A percentile compares a stretch with the other conserved stretches of the same genome.
Evolutionary conservation across 176 grass and related monocot species (phyloP).

Genomic region (Zea luxurians): DNA sequence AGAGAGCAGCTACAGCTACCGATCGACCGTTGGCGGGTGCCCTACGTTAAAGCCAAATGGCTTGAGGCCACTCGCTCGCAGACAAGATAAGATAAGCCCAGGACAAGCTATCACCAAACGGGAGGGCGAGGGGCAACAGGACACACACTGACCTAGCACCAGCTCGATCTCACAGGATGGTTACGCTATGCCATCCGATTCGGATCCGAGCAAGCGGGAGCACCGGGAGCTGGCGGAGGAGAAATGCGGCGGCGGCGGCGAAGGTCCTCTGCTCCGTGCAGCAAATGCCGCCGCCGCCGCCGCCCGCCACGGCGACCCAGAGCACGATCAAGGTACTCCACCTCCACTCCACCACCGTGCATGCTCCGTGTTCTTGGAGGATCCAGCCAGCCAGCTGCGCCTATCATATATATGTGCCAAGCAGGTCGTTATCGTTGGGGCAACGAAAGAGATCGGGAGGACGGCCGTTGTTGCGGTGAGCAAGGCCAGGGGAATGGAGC

Average conservation of each 20-base stretch:
- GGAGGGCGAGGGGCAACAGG: neutral
- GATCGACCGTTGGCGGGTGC: too few relatives aligned
- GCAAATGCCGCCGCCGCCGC: slow-evolving; percentile 45
- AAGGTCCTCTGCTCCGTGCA: slow-evolving; percentile 42
- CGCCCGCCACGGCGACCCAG: neutral
- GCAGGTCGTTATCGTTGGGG: slow-evolving; percentile 72
- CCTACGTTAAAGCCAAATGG: neutral
- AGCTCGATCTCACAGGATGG: slow-evolving; percentile 33
- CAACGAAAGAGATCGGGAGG: slow-evolving; percentile 71
- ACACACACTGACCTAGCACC: slow-evolving; percentile 4
- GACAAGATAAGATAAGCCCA: slow-evolving; percentile 38
- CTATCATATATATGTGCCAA: too few relatives aligned
- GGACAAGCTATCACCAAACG: neutral
- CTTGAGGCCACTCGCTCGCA: slow-evolving; percentile 30
- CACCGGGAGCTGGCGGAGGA: slow-evolving; percentile 15
- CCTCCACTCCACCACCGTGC: neutral
- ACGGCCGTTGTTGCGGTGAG: slow-evolving; percentile 60
- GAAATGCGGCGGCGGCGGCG: neutral
- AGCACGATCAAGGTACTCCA: slow-evolving; percentile 66
- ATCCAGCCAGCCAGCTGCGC: neutral
- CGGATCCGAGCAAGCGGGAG: slow-evolving; percentile 21
- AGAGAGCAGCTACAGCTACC: too few relatives aligned
- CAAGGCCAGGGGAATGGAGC: slow-evolving; percentile 75
- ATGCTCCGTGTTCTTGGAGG: neutral
- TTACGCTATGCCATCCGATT: slow-evolving; percentile 36